Base-by-base conservation (phyloP, 2,329 filamentous ascomycete species). In the Triangularia verruculosa region DNA sequence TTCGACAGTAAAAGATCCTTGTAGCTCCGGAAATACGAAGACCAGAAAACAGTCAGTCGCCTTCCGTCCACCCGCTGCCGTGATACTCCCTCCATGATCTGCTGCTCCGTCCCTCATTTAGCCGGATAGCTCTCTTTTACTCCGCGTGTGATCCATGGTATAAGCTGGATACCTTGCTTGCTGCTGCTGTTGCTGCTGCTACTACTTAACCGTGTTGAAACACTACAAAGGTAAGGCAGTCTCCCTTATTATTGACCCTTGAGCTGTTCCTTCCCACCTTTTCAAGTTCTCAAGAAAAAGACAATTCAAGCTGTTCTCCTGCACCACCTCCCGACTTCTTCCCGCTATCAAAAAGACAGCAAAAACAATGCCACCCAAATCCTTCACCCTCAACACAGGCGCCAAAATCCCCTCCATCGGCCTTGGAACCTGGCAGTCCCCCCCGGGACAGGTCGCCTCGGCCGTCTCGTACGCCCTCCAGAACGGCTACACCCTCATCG, bases 371-470 rank as follows among this genome's bases (percentile, higher is more conserved):
- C 79, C 80, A 64, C 79, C 80, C 68, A 79, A 82, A 67, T 80
- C 78, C 22, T 88, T 86, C 77, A 87, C 83, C 72, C 83, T 90
- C 69, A 90, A 89, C 79, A 88, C 81, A 39, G 86, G 86, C 64
- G 77, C 80, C 62, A 78, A 84, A 67, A 89, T 90, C 66, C 87
- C 87, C 57, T 84, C 86, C 43, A 74, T 90, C 20, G 87, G 86
- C 59, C 80, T 89, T 28, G 86, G 86, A 70, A 89, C 86, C 67
- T 89, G 87, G 87, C 86, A 89, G 75, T 82, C 85, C 8, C 78
- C 78, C 2, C 80, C 84, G 0, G 86, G 85, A 53, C 79, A 87
- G 72, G 85, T 89, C 61, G 78, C 82, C 59, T 74, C 77, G 0
- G 86, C 87, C 28, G 86, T 89, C 39, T 77, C 80, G 56, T 80